Percentiles rank a stretch among this genome's conserved stretches.
phyloP scores from a whole-genome alignment of 805 yeast genomes.

The Yamadazyma ubonensis region DNA sequence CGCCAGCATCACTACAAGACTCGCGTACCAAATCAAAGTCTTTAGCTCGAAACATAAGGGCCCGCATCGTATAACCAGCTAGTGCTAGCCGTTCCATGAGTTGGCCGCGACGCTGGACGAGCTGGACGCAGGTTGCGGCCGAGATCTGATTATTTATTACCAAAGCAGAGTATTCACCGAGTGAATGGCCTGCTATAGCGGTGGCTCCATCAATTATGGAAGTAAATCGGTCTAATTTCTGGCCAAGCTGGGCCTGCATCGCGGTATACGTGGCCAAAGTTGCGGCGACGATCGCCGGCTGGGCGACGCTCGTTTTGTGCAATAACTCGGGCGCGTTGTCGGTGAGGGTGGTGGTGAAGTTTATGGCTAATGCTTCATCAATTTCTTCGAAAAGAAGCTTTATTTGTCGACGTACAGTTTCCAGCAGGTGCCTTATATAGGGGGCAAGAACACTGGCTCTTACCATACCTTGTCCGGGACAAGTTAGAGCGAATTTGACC shows the following conservation, averaged over 20 bases:
- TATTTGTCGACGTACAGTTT: conserved; percentile 3
- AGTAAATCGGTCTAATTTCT: conserved; percentile 17
- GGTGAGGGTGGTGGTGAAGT: conserved; percentile 21
- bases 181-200: conserved; percentile 46
- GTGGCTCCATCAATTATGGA: too few relatives aligned
- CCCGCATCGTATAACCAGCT: conserved; percentile 34
- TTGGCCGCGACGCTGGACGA: conserved; percentile 46
- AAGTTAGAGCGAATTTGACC: conserved; percentile 23
- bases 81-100: conserved; percentile 34
- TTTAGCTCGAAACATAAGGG: conserved; percentile 28
- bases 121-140: conserved; percentile 33
- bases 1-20: conserved; percentile 18
- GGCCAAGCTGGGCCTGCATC: conserved; percentile 19
- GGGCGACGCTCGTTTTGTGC: conserved; percentile 45
- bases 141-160: conserved; percentile 35
- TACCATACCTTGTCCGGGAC: conserved; percentile 38
- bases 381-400: conserved; percentile 17
- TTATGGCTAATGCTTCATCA: conserved; percentile 22
- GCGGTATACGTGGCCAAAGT: conserved; percentile 31
- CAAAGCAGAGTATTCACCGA: conserved; percentile 51
- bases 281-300: conserved; percentile 51
- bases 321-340: conserved; percentile 22
- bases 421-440: conserved; percentile 7
- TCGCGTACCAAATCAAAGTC: conserved; percentile 23
- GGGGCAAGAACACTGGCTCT: conserved; percentile 23